phyloP scores from a whole-genome alignment of 2,329 filamentous ascomycete genomes.

The Paradendryphiella salina region DNA sequence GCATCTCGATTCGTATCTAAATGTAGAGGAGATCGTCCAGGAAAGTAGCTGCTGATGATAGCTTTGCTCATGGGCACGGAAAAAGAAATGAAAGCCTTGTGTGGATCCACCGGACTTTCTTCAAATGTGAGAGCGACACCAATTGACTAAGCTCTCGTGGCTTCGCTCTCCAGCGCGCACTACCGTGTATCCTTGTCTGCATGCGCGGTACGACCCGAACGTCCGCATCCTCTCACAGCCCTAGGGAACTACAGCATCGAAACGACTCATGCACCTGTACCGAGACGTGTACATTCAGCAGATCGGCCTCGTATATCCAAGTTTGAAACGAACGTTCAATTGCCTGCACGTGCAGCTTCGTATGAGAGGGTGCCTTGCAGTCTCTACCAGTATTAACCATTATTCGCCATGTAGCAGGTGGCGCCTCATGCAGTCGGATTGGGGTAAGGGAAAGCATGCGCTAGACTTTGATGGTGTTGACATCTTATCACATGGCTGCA shows the following conservation, averaged over 20 bases:
- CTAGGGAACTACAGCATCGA: not conserved
- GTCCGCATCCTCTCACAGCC: not conserved
- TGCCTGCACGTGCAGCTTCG: not conserved
- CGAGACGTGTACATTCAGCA: not conserved
- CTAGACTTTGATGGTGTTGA: not conserved
- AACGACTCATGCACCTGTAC: not conserved
- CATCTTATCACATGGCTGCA: not conserved
- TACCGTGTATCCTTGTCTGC: not conserved
- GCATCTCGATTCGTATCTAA: not conserved
- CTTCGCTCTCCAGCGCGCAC: not conserved
- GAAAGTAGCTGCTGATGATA: not conserved
- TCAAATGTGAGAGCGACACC: not conserved
- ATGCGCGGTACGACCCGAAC: constrained; percentile 4
- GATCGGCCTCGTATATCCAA: not conserved
- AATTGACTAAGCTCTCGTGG: not conserved
- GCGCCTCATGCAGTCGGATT: not conserved
- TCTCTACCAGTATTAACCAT: not conserved
- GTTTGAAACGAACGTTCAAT: not conserved
- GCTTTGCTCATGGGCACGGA: too few species aligned
- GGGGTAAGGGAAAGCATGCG: not conserved
- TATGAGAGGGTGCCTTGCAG: not conserved
- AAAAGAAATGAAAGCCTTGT: not conserved
- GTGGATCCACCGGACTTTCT: not conserved
- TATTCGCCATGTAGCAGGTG: not conserved
- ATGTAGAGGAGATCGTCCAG: not conserved